Base-by-base conservation (phyloP, 2,329 filamentous ascomycete genomes). In the Ophiostoma himal-ulmi region DNA sequence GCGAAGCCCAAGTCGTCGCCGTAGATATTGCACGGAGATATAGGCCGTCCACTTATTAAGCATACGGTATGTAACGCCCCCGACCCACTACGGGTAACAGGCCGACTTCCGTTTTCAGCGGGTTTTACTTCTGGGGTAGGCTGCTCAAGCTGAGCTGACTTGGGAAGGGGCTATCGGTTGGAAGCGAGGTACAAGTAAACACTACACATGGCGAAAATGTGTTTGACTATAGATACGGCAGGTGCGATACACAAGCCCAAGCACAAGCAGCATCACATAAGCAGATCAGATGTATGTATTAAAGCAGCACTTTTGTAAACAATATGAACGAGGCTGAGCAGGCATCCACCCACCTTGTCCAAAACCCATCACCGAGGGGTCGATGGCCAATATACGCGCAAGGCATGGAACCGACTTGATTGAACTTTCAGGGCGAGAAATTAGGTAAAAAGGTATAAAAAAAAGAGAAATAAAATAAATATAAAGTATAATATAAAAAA, bases 241-340 rank as follows among this genome's bases (percentile, higher is more conserved):
- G 52, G 22, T n/a, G 22, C 52, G 22, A 26, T 8, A 57, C 52
- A 57, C 22, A 57, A 26, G 22, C 11, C 13, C 52, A 57, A n/a
- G 17, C n/a, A 20, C 44, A 20, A n/a, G 44, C 5, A 5, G 5
- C 20, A 48, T 48, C 44, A 48, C 44, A 48, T 48, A 48, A 48
- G 44, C 44, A 7, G 4, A 48, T n/a, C 17, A 20, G n/a, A 48
- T 48, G n/a, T 1, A 5, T 48, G 17, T 20, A 48, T 48, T 20
- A 48, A 7, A 48, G 44, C 17, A 48, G 44, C 17, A 48, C 44
- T 17, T 20, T 48, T 48, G 44, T 20, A 1, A 20, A 48, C 44
- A 48, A 48, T 48, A 48, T 48, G 44, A 57, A 26, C 52, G 52
- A 57, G 52, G 52, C 52, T 57, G 52, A 57, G 52, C n/a, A 57